These are phyloP conservation scores for Cicer yamashitae DNA, from an alignment of 306 rosid genomes.

Conservation along the genomic window DNA sequence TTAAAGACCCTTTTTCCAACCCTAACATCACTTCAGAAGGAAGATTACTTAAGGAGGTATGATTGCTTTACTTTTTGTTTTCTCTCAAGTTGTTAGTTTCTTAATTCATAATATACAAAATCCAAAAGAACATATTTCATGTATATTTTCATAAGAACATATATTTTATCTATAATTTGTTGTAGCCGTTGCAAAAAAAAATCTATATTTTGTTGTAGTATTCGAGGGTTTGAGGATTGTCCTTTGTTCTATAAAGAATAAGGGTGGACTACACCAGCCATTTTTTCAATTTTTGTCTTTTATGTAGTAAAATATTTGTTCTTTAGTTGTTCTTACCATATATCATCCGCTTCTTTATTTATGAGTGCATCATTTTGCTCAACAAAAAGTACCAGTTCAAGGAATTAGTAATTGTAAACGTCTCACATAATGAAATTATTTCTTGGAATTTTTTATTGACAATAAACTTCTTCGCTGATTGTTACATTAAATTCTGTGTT, in stretches of 20 bases:
- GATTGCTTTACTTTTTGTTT: conserved; percentile 35
- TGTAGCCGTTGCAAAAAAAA: background rate
- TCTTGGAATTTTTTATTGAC: conserved; percentile 9
- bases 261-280: conserved; percentile 1
- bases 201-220: background rate
- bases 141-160: background rate
- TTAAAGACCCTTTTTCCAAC: conserved; percentile 80
- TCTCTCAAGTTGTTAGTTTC: conserved; percentile 27
- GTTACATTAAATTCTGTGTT: background rate
- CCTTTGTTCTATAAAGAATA: conserved; percentile 16
- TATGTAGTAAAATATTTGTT: conserved; percentile 8
- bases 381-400: conserved; percentile 1
- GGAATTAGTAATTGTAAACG: conserved; percentile 9
- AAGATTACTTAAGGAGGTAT: conserved; percentile 73
- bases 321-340: background rate
- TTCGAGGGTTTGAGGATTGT: background rate
- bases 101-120: conserved; percentile 4
- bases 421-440: background rate
- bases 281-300: conserved; percentile 26
- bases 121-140: conserved; percentile 8
- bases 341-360: background rate
- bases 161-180: background rate
- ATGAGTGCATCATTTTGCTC: conserved; percentile 6
- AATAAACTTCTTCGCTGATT: background rate
- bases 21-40: conserved; percentile 65